A percentile compares a stretch with the other conserved stretches of the same genome.
phyloP scores from a whole-genome alignment of 2,329 filamentous ascomycete species.

The Paracoccidioides lutzii region DNA sequence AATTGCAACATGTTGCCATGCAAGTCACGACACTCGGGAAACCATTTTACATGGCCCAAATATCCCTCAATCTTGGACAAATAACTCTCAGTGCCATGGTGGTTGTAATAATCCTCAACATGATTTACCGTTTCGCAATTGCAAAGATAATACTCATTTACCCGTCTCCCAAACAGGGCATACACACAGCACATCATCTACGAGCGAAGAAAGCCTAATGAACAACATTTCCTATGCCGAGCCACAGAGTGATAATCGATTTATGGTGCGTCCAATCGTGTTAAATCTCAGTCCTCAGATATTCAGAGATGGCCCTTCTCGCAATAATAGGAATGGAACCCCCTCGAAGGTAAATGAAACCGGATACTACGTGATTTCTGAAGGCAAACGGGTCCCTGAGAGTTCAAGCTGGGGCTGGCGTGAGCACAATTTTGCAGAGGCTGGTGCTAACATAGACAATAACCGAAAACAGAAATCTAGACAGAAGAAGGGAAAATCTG shows the following conservation, averaged over 20 bases:
- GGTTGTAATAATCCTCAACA: neutral
- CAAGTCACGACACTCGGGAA: neutral
- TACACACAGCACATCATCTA: neutral
- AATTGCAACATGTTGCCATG: neutral
- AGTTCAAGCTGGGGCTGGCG: neutral
- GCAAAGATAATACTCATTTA: neutral
- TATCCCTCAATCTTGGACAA: neutral
- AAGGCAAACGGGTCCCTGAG: constrained; percentile 8
- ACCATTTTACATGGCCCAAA: neutral
- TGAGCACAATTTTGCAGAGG: neutral
- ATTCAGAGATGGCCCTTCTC: neutral
- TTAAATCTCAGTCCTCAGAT: constrained; percentile 9
- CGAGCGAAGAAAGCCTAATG: neutral
- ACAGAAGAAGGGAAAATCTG: neutral
- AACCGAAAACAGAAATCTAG: neutral
- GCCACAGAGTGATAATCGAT: neutral
- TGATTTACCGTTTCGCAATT: neutral
- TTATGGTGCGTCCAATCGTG: constrained; percentile 8
- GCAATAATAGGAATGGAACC: neutral
- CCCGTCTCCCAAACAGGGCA: neutral
- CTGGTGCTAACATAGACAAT: neutral
- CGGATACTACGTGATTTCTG: constrained; percentile 12
- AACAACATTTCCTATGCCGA: neutral
- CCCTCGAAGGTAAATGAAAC: neutral
- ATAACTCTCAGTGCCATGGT: neutral